phyloP scores from a whole-genome alignment of 2,329 filamentous ascomycete genomes.

The Colletotrichum melonis region DNA sequence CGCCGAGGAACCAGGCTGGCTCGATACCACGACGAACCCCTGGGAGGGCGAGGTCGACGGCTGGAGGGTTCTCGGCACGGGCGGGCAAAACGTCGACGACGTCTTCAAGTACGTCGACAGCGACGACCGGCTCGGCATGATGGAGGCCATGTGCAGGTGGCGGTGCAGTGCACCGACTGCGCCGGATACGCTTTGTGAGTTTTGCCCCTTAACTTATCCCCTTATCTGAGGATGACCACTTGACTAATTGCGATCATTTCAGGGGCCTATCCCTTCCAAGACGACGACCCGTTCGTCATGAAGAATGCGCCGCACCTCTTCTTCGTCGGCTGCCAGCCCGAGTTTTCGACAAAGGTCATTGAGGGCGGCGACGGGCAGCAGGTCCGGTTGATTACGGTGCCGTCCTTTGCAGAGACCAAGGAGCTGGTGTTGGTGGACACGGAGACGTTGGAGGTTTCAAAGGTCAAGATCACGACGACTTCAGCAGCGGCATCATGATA shows the following conservation, averaged over 20 bases:
- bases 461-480: slow-evolving; percentile 66
- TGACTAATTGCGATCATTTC: background rate
- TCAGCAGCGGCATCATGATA: slow-evolving; percentile 5
- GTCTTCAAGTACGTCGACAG: slow-evolving; percentile 90
- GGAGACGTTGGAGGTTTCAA: slow-evolving; percentile 84
- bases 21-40: slow-evolving; percentile 92
- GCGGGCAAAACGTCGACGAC: slow-evolving; percentile 94
- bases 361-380: slow-evolving; percentile 74
- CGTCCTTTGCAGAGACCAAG: slow-evolving; percentile 81
- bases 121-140: slow-evolving; percentile 83
- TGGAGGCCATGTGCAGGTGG: slow-evolving; percentile 96
- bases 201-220: background rate
- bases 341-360: slow-evolving; percentile 79
- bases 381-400: slow-evolving; percentile 85
- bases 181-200: slow-evolving; percentile 92
- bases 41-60: slow-evolving; percentile 93
- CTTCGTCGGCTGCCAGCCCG: slow-evolving; percentile 87
- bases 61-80: slow-evolving; percentile 86
- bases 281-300: slow-evolving; percentile 91
- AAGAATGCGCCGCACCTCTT: slow-evolving; percentile 89
- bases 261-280: slow-evolving; percentile 98
- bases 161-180: slow-evolving; percentile 91
- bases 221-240: slow-evolving; percentile 20
- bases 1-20: slow-evolving; percentile 72
- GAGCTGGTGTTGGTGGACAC: slow-evolving; percentile 86